Conservation (phyloP, 441 rosid species). For the Lagerstroemia fauriei region DNA sequence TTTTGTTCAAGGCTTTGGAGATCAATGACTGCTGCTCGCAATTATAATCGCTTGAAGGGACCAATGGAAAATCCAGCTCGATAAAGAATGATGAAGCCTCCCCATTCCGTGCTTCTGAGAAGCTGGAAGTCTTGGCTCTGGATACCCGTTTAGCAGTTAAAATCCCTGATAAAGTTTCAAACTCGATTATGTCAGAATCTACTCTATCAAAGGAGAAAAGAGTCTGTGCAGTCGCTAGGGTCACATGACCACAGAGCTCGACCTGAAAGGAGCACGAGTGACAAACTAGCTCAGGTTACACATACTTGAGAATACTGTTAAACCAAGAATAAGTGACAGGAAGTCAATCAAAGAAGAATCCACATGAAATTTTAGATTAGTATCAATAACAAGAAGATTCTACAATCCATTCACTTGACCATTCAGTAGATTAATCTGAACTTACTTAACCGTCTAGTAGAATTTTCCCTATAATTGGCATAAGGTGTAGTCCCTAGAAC, state of each 20-base stretch:
- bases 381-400: no score
- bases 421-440: no score
- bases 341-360: neutral
- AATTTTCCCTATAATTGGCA: neutral
- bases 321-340: no score
- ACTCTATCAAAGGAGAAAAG: constrained; percentile 59
- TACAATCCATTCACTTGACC: no score
- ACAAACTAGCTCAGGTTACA: neutral
- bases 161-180: constrained; percentile 63
- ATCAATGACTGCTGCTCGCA: no score
- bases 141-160: constrained; percentile 57
- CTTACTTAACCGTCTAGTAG: no score
- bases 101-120: no score
- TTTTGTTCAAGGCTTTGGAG: no score
- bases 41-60: no score
- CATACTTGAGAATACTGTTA: no score
- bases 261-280: constrained; percentile 39
- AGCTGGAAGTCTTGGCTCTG: neutral
- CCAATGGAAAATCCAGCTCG: no score
- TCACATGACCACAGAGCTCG: constrained; percentile 76
- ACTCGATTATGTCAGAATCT: constrained; percentile 55
- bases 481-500: neutral
- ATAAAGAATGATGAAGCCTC: no score
- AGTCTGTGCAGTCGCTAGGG: constrained; percentile 70
- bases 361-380: neutral